Percentiles rank a stretch among this genome's conserved stretches.
Evolutionary conservation across 345 rosid genomes (phyloP).

Genomic region (Geranium brycei): DNA sequence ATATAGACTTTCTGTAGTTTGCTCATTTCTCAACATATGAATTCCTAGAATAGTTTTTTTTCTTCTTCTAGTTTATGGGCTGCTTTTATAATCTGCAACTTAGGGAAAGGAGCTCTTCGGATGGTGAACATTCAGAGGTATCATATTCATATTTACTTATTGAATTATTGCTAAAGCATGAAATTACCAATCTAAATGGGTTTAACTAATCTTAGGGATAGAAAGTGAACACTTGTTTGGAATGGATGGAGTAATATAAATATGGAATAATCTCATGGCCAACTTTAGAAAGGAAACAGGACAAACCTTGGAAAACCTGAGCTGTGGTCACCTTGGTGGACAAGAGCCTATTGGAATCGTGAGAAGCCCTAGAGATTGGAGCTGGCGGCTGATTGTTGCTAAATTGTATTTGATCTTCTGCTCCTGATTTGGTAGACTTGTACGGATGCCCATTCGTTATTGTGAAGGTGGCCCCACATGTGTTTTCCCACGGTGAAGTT

Average conservation of each 20-base stretch:
- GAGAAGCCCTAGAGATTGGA: conserved; percentile 15
- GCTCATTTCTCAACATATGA: no score
- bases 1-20: no score
- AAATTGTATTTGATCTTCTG: conserved; percentile 27
- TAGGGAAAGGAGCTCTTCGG: no score
- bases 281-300: conserved; percentile 2
- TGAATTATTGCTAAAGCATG: background rate
- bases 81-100: background rate
- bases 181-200: background rate
- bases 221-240: no score
- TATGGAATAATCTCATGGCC: background rate
- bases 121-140: background rate
- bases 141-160: no score
- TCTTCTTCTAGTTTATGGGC: no score
- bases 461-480: conserved; percentile 30
- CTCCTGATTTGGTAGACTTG: conserved; percentile 32
- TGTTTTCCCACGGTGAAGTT: conserved; percentile 32
- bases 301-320: conserved; percentile 39
- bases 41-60: no score
- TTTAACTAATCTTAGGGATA: no score
- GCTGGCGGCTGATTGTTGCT: conserved; percentile 22
- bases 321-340: conserved; percentile 21
- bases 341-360: conserved; percentile 32
- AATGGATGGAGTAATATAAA: background rate
- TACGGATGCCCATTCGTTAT: conserved; percentile 28